Evolutionary conservation across 768 basidiomycete genomes (phyloP).

Genomic region (Rhizopogon sp.): DNA sequence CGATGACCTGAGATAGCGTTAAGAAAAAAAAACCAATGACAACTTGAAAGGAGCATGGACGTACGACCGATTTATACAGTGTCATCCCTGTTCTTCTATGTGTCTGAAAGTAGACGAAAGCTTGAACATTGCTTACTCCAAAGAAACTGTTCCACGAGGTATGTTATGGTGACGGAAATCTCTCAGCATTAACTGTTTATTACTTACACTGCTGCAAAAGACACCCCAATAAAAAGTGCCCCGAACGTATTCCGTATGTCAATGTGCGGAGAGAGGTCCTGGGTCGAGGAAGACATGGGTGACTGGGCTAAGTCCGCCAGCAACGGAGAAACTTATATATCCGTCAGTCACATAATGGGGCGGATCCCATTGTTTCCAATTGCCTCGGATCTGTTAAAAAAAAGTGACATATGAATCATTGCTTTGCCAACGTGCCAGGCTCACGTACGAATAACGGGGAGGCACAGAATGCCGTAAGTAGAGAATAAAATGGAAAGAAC

Average conservation of each 20-base stretch:
- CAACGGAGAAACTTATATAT: too few relatives aligned
- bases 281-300: neutral
- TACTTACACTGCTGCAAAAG: neutral
- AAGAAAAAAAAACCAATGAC: neutral
- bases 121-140: neutral
- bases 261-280: neutral
- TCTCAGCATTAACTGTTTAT: neutral
- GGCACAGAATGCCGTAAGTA: too few relatives aligned
- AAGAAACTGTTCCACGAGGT: neutral
- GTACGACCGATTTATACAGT: neutral
- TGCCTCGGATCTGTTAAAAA: too few relatives aligned
- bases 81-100: neutral
- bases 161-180: neutral
- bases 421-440: too few relatives aligned
- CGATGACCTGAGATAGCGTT: constrained; percentile 1
- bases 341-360: too few relatives aligned
- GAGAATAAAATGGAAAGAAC: too few relatives aligned
- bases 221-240: neutral
- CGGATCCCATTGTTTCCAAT: too few relatives aligned
- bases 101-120: neutral
- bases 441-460: too few relatives aligned
- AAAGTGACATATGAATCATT: too few relatives aligned
- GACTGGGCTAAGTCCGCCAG: neutral
- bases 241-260: neutral
- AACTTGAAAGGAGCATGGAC: neutral